These are phyloP conservation scores for Trichoderma semiorbis DNA, from an alignment of 2,329 filamentous ascomycete species.

Conservation along the genomic window DNA sequence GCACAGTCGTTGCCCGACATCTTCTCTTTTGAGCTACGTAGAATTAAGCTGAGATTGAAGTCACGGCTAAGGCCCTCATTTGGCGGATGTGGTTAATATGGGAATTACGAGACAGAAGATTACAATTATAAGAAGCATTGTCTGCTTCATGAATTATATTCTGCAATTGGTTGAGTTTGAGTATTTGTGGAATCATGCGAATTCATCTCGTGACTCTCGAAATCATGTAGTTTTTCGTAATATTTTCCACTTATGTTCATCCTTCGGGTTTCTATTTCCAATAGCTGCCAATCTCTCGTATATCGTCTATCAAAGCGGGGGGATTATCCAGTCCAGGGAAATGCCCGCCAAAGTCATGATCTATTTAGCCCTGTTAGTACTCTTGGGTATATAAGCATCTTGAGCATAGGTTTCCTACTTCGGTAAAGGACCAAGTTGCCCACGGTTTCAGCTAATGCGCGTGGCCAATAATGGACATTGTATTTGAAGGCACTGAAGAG, in stretches of 20 bases:
- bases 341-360: not conserved
- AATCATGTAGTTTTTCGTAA: not conserved
- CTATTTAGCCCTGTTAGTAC: not conserved
- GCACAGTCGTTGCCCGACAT: not conserved
- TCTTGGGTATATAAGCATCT: accelerated
- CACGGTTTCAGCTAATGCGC: not conserved
- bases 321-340: not conserved
- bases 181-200: not conserved
- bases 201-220: not conserved
- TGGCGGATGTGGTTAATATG: not conserved
- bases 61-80: not conserved
- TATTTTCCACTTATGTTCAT: not conserved
- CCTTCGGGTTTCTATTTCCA: not conserved
- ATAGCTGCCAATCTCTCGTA: not conserved
- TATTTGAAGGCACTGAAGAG: not conserved
- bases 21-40: not conserved
- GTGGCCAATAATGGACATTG: not conserved
- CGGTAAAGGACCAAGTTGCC: not conserved
- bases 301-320: not conserved
- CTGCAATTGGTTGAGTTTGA: not conserved
- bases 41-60: not conserved
- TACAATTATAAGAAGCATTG: not conserved
- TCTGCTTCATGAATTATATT: not conserved
- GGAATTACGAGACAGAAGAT: not conserved
- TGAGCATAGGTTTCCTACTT: not conserved